Evolutionary conservation across 169 alveolate genomes (phyloP), one percentile per base, ranked within the genome.

Genomic region (Plasmodium vinckei): DNA sequence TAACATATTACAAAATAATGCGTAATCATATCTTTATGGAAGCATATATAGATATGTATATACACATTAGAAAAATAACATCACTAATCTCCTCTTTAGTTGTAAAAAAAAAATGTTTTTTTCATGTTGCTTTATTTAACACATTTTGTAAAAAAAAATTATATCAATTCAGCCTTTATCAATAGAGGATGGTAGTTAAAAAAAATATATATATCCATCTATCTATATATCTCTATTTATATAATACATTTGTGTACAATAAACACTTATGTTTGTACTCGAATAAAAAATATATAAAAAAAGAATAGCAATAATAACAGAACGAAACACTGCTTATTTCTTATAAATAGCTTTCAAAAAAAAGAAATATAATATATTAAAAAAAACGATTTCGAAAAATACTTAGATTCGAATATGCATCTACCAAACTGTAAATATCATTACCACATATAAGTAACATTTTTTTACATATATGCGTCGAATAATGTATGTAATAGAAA

Each of bases 101-200:
- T 33, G n/a, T 9, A 27, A 72, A 72, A 72, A 72, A 57, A 56
- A 56, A 71, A 54, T 12, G 5, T 73, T 73, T 60, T 51, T 27
- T 73, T 19, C 2, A n/a, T 39, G 23, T 39, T 42, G 9, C 42
- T 65, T 33, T n/a, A 25, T 65, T 33, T 42, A 13, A 15, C 51
- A 42, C 33, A 23, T 27, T 17, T 25, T 7, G 17, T 25, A 46
- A 42, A 17, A 46, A 65, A 54, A 65, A 15, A 23, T 67, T 15
- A 4, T 67, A 49, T 54, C 79, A 59, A 67, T 59, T 65, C 70
- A 57, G 17, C 49, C 71, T 79, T 79, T 67, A 67, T 63, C 89
- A 79, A 79, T 79, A 61, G 51, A 72, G 46, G 60, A 60, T 79
- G 84, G 23, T 65, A 67, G 68, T 77, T 25, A 64, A 49, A 71